These are phyloP conservation scores for Hyphodiscus sp. DNA, from an alignment of 2,329 filamentous ascomycete genomes.

Conservation along the genomic window DNA sequence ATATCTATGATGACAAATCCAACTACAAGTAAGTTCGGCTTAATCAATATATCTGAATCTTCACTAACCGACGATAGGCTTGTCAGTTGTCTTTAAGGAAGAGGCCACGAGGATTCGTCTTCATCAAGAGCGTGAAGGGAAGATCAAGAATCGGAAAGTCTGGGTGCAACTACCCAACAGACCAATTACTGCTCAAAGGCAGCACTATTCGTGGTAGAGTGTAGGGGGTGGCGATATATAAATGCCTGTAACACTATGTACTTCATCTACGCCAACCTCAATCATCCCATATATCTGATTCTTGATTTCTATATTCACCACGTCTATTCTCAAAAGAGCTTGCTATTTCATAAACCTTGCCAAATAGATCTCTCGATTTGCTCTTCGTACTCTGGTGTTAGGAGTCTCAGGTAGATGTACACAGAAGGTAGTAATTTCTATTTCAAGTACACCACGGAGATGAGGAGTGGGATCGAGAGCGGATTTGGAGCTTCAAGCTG, in stretches of 20 bases:
- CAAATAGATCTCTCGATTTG: too few species aligned
- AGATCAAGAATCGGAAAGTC: constrained; percentile 66
- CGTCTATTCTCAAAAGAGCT: neutral
- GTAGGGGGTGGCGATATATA: neutral
- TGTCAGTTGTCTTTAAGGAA: constrained; percentile 83
- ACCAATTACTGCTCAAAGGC: constrained; percentile 74
- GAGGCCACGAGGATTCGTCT: constrained; percentile 82
- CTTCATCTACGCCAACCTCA: neutral
- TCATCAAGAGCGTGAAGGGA: constrained; percentile 69
- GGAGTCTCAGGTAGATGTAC: too few species aligned
- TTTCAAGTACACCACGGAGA: too few species aligned
- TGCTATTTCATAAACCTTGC: too few species aligned
- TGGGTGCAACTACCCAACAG: constrained; percentile 88
- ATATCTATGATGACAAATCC: constrained; percentile 64
- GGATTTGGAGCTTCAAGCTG: too few species aligned
- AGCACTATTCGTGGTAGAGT: constrained; percentile 82
- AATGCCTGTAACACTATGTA: neutral
- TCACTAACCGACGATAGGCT: constrained; percentile 41
- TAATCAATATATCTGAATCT: neutral
- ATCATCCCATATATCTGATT: too few species aligned
- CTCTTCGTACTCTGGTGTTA: too few species aligned
- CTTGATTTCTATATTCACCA: neutral
- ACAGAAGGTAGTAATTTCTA: too few species aligned
- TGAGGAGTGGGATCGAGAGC: too few species aligned
- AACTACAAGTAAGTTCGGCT: constrained; percentile 59